phyloP scores from a whole-genome alignment of 371 early-diverging fungal species.

The Entomophthora muscae region DNA sequence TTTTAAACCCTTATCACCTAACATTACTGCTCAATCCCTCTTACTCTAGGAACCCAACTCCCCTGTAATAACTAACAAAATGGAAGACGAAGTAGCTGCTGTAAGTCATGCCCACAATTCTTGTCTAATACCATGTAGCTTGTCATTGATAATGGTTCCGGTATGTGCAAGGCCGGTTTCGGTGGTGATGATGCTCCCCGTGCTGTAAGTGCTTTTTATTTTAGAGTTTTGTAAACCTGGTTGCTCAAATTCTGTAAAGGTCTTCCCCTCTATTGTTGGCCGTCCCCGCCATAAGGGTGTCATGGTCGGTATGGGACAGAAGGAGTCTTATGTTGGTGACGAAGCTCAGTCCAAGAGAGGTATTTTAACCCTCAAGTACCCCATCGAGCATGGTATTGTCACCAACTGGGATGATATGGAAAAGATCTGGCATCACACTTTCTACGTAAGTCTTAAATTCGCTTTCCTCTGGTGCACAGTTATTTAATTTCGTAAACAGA shows the following conservation, averaged over 20 bases:
- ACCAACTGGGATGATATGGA: slow-evolving; percentile 99
- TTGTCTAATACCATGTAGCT: slow-evolving; percentile 10
- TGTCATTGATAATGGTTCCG: slow-evolving; percentile 98
- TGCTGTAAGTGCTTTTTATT: slow-evolving; percentile 54
- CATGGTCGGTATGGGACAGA: slow-evolving; percentile 99
- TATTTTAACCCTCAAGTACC: slow-evolving; percentile 97
- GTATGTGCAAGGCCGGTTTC: slow-evolving; percentile 99
- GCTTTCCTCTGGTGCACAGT: no score
- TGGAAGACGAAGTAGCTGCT: slow-evolving; percentile 17
- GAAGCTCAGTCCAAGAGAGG: slow-evolving; percentile 99
- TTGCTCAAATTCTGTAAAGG: slow-evolving; percentile 23
- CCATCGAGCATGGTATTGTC: slow-evolving; percentile 99
- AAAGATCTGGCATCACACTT: slow-evolving; percentile 99
- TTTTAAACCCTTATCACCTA: background rate
- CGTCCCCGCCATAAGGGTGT: slow-evolving; percentile 99
- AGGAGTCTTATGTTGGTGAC: slow-evolving; percentile 99
- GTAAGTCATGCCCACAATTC: slow-evolving; percentile 9
- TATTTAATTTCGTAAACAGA: slow-evolving; percentile 22
- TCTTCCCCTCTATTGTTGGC: slow-evolving; percentile 98
- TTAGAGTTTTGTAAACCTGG: no score
- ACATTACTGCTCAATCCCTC: background rate
- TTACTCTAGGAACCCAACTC: background rate
- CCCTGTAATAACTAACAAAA: slow-evolving; percentile 4
- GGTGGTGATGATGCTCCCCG: slow-evolving; percentile 99
- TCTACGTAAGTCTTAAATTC: slow-evolving; percentile 53